Evolutionary conservation across 768 basidiomycete genomes (phyloP).

Genomic region (Candolleomyces eurysporus): DNA sequence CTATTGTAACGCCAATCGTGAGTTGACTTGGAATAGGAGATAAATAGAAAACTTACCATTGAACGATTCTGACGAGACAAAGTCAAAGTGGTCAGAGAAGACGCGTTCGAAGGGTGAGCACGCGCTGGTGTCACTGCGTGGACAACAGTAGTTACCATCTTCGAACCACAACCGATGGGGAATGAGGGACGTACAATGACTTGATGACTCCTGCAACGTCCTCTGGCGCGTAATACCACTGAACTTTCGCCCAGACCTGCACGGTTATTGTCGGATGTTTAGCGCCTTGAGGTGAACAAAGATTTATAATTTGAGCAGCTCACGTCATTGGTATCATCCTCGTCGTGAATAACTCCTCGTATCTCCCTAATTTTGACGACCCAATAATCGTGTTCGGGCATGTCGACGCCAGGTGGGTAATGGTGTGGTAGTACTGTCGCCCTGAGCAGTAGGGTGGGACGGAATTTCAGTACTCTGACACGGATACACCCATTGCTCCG

Average conservation of each 20-base stretch:
- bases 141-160: not conserved
- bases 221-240: slow-evolving; percentile 55
- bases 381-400: slow-evolving; percentile 46
- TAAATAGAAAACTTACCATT: slow-evolving; percentile 33
- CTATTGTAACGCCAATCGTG: slow-evolving; percentile 22
- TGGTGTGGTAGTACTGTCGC: slow-evolving; percentile 42
- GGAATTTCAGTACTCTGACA: not conserved
- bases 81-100: slow-evolving; percentile 47
- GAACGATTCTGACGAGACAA: slow-evolving; percentile 43
- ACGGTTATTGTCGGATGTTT: not conserved
- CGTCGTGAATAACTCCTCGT: slow-evolving; percentile 23
- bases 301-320: slow-evolving; percentile 2
- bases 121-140: slow-evolving; percentile 31
- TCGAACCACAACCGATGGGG: not conserved
- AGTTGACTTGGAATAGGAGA: not conserved
- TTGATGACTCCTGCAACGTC: slow-evolving; percentile 44
- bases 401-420: slow-evolving; percentile 16
- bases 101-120: slow-evolving; percentile 51
- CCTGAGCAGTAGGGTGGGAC: slow-evolving; percentile 19
- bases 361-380: slow-evolving; percentile 50
- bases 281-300: not conserved
- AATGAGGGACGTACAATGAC: slow-evolving; percentile 43
- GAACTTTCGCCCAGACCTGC: slow-evolving; percentile 52
- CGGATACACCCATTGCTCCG: slow-evolving; percentile 32
- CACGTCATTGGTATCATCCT: slow-evolving; percentile 28